Evolutionary conservation across 139 green algal species (phyloP).

Genomic region (Chlorella sorokiniana): DNA sequence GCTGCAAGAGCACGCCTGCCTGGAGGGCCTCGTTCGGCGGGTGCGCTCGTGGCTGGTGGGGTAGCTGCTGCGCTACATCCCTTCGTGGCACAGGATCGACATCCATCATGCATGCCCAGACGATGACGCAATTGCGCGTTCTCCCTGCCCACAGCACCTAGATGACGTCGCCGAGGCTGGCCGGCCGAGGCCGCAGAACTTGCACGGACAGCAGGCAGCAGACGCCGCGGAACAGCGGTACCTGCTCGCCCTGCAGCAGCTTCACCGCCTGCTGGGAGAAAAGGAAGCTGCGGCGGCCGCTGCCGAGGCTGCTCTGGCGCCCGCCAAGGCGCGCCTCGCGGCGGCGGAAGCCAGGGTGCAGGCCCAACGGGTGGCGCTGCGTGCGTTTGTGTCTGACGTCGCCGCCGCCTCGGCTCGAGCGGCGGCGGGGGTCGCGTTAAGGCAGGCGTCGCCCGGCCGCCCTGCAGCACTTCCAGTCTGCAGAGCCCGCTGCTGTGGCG

Average conservation of each 20-base stretch:
- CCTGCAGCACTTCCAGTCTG: constrained; percentile 2
- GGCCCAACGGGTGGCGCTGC: neutral
- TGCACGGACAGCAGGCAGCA: no score
- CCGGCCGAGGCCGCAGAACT: constrained; percentile 1
- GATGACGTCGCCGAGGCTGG: constrained; percentile 14
- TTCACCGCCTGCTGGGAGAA: constrained; percentile 5
- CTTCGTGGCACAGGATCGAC: neutral
- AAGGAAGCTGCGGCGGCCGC: neutral
- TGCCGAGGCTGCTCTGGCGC: neutral
- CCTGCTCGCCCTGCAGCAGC: constrained; percentile 19
- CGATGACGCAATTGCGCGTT: neutral
- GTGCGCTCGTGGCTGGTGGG: neutral
- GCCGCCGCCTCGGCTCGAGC: neutral
- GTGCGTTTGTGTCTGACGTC: neutral
- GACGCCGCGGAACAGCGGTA: constrained; percentile 29
- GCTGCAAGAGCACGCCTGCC: constrained; percentile 3
- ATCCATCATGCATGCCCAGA: neutral
- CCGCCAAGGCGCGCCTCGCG: neutral
- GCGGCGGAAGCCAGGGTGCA: neutral
- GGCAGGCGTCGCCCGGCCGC: neutral
- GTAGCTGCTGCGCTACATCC: neutral
- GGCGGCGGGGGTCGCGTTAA: neutral
- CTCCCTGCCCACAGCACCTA: constrained; percentile 3
- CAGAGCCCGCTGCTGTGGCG: neutral
- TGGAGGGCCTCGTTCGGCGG: constrained; percentile 20